phyloP scores from a whole-genome alignment of 768 basidiomycete species.

The Dictyophora rubrovolvata region DNA sequence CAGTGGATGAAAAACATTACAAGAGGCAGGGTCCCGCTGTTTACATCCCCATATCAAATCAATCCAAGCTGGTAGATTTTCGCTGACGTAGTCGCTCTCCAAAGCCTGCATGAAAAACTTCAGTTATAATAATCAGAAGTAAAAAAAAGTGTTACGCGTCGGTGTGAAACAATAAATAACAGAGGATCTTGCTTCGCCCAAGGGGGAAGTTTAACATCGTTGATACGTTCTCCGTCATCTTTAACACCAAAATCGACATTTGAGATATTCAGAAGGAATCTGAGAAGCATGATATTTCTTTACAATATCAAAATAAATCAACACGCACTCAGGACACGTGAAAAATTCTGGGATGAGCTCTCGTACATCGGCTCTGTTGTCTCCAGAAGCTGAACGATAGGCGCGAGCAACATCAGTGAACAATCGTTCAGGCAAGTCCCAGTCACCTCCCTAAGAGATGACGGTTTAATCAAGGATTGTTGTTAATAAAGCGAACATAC shows the following conservation, averaged over 20 bases:
- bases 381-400: conserved; percentile 75
- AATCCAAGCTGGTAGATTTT: conserved; percentile 80
- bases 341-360: conserved; percentile 90
- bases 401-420: conserved; percentile 78
- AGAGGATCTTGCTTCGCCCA: conserved; percentile 85
- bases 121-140: neutral
- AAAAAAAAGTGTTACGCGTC: conserved; percentile 39
- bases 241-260: conserved; percentile 74
- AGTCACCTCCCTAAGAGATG: conserved; percentile 71
- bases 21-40: conserved; percentile 63
- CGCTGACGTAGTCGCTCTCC: conserved; percentile 80
- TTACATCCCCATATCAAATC: conserved; percentile 89
- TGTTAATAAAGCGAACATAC: conserved; percentile 20
- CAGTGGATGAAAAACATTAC: conserved; percentile 87
- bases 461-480: neutral
- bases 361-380: conserved; percentile 84
- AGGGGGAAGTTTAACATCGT: conserved; percentile 80
- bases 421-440: conserved; percentile 84
- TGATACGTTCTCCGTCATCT: conserved; percentile 66
- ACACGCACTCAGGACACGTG: conserved; percentile 65
- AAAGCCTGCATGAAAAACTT: conserved; percentile 44
- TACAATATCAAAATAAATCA: neutral
- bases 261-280: conserved; percentile 75
- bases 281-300: conserved; percentile 19
- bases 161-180: conserved; percentile 70